Percentiles rank a stretch among this genome's conserved stretches.
phyloP scores from a whole-genome alignment of 148 eudicot species.

The Euryodendron excelsum region DNA sequence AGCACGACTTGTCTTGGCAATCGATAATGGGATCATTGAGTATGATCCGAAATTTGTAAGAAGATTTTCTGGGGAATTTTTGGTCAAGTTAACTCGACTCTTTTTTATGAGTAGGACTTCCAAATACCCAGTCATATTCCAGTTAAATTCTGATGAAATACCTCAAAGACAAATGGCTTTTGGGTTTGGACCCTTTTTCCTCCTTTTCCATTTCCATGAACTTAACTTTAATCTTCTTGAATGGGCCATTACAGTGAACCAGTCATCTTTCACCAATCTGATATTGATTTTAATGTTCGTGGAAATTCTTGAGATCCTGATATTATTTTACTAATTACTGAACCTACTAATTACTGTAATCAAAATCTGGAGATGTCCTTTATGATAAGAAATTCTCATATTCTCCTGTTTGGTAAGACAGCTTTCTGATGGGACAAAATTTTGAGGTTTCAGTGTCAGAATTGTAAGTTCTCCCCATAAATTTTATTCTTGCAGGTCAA shows the following conservation, averaged over 20 bases:
- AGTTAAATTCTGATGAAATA: background rate
- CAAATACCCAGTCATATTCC: background rate
- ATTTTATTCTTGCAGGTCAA: constrained; percentile 59
- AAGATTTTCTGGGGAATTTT: too few relatives aligned
- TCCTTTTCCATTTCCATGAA: background rate
- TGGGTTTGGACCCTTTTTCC: background rate
- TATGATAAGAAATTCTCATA: background rate
- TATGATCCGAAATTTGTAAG: background rate
- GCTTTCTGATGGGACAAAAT: background rate
- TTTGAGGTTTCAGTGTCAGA: background rate
- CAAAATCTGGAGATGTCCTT: background rate
- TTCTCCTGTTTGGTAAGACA: background rate
- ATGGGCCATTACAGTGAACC: background rate
- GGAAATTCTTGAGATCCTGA: background rate
- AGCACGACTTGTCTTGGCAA: too few relatives aligned
- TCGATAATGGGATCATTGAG: background rate
- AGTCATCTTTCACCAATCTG: background rate
- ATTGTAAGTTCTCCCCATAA: background rate
- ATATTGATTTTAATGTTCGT: background rate
- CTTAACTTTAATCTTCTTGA: background rate
- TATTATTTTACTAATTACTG: background rate
- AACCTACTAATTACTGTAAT: background rate
- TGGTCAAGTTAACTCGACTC: too few relatives aligned
- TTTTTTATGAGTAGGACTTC: too few relatives aligned
- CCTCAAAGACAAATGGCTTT: background rate